A percentile compares a stretch with the other conserved stretches of the same genome.
These are phyloP conservation scores for Steccherinum ochraceum DNA, from an alignment of 768 basidiomycete species.

Conservation along the genomic window DNA sequence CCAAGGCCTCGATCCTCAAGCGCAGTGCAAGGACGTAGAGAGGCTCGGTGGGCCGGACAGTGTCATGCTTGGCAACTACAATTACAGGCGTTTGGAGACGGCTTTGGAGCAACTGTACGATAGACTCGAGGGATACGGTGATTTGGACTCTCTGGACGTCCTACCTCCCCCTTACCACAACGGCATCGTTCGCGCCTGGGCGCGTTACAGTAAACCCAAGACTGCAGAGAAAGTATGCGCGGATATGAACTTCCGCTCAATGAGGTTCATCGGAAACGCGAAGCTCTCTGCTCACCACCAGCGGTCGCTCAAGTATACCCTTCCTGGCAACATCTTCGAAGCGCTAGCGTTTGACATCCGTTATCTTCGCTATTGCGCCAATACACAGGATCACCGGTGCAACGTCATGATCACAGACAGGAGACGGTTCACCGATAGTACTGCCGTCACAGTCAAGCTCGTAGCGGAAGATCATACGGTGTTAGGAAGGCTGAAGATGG, in stretches of 20 bases:
- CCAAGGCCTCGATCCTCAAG: conserved; percentile 41
- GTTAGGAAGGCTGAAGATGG: conserved; percentile 49
- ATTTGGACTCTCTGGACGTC: conserved; percentile 37
- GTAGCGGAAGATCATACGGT: conserved; percentile 43
- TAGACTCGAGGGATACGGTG: conserved; percentile 32
- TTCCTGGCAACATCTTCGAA: conserved; percentile 33
- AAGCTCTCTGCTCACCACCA: conserved; percentile 47
- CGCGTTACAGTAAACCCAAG: conserved; percentile 41
- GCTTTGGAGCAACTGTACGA: conserved; percentile 32
- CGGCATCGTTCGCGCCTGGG: conserved; percentile 48
- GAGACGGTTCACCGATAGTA: background rate
- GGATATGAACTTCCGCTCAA: conserved; percentile 40
- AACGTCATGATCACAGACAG: conserved; percentile 25
- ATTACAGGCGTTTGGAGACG: conserved; percentile 30
- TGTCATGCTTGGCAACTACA: conserved; percentile 46
- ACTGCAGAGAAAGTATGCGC: conserved; percentile 48
- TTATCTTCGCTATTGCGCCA: conserved; percentile 31
- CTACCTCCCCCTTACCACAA: conserved; percentile 44
- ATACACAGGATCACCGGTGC: conserved; percentile 25
- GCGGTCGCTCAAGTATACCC: conserved; percentile 40
- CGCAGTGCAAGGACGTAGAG: conserved; percentile 34
- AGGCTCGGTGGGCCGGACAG: conserved; percentile 42
- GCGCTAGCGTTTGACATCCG: conserved; percentile 40
- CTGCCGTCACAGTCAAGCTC: conserved; percentile 36
- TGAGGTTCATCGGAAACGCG: conserved; percentile 38